phyloP scores from a whole-genome alignment of 1,284 basidiomycete genomes.

The Rhodofomes roseus region DNA sequence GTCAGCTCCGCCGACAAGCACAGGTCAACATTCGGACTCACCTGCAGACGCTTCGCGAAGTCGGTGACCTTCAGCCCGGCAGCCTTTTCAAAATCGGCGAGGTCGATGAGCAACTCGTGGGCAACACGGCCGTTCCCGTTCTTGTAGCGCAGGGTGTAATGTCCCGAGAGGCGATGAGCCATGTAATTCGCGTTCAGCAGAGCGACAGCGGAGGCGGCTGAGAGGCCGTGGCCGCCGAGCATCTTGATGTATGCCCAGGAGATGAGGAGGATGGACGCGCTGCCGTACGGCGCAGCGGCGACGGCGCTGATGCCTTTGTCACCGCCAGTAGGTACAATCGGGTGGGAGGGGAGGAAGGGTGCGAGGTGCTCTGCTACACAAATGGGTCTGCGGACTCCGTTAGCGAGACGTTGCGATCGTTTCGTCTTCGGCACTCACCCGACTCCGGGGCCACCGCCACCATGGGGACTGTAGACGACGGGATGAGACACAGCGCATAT shows the following conservation, averaged over 20 bases:
- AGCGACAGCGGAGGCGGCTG: slow-evolving; percentile 82
- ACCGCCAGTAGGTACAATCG: slow-evolving; percentile 69
- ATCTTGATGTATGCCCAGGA: slow-evolving; percentile 99
- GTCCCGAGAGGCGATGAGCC: slow-evolving; percentile 78
- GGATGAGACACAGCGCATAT: slow-evolving; percentile 14
- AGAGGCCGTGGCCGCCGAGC: slow-evolving; percentile 90
- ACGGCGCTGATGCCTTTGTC: slow-evolving; percentile 82
- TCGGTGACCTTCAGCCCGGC: slow-evolving; percentile 91
- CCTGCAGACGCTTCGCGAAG: slow-evolving; percentile 93
- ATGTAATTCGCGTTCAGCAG: slow-evolving; percentile 98
- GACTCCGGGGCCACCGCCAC: slow-evolving; percentile 95
- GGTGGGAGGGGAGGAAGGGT: slow-evolving; percentile 94
- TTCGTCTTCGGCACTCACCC: slow-evolving; percentile 44
- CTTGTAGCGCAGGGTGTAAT: slow-evolving; percentile 89
- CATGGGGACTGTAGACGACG: slow-evolving; percentile 70
- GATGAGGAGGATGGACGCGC: slow-evolving; percentile 92
- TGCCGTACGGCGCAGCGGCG: slow-evolving; percentile 90
- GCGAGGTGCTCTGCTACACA: slow-evolving; percentile 92
- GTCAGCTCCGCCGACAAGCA: background rate
- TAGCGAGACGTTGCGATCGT: background rate
- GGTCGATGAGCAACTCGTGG: slow-evolving; percentile 93
- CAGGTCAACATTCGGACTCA: slow-evolving; percentile 24
- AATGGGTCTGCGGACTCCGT: slow-evolving; percentile 65
- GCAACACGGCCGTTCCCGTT: slow-evolving; percentile 91
- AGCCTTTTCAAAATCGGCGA: slow-evolving; percentile 90